Evolutionary conservation across 2,329 filamentous ascomycete species (phyloP).

Genomic region (Venturia effusa): DNA sequence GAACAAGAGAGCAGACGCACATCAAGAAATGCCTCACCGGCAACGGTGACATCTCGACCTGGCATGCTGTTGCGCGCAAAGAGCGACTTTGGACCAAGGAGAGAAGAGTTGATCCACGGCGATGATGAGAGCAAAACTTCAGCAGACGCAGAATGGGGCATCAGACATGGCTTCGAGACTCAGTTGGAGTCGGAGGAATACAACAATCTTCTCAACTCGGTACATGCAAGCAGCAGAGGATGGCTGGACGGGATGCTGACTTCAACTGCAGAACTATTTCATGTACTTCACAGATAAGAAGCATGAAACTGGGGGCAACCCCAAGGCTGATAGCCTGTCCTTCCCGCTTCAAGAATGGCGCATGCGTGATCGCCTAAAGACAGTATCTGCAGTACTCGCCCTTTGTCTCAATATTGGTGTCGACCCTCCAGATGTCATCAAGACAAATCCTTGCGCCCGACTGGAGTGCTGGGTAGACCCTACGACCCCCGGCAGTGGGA

Average conservation of each 20-base stretch:
- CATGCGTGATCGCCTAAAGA: conserved; percentile 93
- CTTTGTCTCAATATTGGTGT: conserved; percentile 96
- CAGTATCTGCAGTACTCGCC: conserved; percentile 85
- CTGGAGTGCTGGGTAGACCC: conserved; percentile 97
- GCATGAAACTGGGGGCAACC: conserved; percentile 86
- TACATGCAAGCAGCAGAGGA: background rate
- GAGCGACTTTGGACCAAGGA: conserved; percentile 40
- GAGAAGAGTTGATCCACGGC: conserved; percentile 19
- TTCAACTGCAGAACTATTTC: conserved; percentile 68
- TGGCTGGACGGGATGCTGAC: background rate
- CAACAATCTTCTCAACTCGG: conserved; percentile 53
- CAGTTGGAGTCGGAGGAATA: conserved; percentile 88
- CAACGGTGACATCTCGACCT: conserved; percentile 16
- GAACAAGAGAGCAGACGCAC: conserved; percentile 6
- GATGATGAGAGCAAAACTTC: conserved; percentile 24
- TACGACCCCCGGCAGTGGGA: conserved; percentile 21
- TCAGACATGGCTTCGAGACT: conserved; percentile 83
- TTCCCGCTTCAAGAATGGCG: conserved; percentile 80
- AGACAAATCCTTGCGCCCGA: conserved; percentile 86
- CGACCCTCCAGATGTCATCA: conserved; percentile 92
- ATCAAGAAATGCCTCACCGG: conserved; percentile 4
- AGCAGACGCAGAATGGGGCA: conserved; percentile 43
- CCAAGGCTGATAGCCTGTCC: conserved; percentile 46
- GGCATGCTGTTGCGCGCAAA: conserved; percentile 36
- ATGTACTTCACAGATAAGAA: conserved; percentile 99